Evolutionary conservation across 345 rosid species (phyloP).

Genomic region (Gynandropsis gynandra): DNA sequence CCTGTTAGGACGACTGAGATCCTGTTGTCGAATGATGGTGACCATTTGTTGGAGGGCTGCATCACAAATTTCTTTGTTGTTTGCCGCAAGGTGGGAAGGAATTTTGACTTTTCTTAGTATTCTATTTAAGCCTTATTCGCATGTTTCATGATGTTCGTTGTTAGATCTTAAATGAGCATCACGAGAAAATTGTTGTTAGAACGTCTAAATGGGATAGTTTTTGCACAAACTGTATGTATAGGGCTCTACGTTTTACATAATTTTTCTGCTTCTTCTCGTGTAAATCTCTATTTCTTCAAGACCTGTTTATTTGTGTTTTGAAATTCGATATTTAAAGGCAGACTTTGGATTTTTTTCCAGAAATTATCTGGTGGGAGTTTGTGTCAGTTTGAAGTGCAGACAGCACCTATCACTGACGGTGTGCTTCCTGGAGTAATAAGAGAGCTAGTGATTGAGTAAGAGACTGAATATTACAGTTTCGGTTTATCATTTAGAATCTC

Average conservation of each 20-base stretch:
- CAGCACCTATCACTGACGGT: conserved; percentile 72
- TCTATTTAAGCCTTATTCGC: background rate
- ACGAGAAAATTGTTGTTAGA: background rate
- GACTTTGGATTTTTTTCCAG: conserved; percentile 3
- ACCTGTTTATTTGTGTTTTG: background rate
- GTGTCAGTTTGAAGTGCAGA: conserved; percentile 53
- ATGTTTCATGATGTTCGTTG: conserved; percentile 6
- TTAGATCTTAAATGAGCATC: background rate
- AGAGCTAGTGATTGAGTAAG: conserved; percentile 78
- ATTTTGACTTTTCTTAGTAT: background rate
- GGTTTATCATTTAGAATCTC: conserved; percentile 5
- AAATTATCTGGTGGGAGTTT: conserved; percentile 22
- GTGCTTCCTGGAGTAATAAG: conserved; percentile 85
- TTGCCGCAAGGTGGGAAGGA: conserved; percentile 47
- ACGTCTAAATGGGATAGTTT: too few species aligned
- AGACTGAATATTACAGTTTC: background rate
- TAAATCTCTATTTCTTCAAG: background rate
- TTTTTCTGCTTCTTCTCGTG: too few species aligned
- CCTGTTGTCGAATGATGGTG: conserved; percentile 78
- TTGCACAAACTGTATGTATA: too few species aligned
- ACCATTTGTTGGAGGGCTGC: conserved; percentile 74
- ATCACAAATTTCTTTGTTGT: conserved; percentile 65
- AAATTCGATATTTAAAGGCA: background rate
- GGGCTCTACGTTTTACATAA: too few species aligned
- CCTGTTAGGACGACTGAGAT: conserved; percentile 66